These are phyloP conservation scores for Dipteronia sinensis DNA, from an alignment of 345 rosid species.

Conservation along the genomic window DNA sequence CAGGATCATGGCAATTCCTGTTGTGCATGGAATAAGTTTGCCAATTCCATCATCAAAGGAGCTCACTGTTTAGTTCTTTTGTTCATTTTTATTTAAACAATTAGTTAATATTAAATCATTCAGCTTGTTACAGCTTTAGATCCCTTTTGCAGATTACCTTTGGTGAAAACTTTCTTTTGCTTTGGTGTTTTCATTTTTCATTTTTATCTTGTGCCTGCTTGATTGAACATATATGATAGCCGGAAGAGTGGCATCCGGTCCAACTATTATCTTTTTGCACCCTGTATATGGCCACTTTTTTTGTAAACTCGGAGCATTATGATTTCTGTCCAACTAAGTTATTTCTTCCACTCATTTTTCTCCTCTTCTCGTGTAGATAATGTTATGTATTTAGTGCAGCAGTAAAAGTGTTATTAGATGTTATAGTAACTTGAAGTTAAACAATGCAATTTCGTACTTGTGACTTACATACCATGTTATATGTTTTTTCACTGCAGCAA, in stretches of 20 bases:
- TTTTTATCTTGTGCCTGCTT: conserved; percentile 5
- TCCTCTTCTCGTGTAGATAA: not conserved
- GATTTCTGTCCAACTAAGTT: not conserved
- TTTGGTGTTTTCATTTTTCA: too few species aligned
- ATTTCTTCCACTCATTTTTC: not conserved
- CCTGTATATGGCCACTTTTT: not conserved
- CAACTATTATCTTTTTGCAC: not conserved
- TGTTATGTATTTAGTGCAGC: not conserved
- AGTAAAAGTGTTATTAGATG: not conserved
- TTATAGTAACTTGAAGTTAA: not conserved
- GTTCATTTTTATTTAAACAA: not conserved
- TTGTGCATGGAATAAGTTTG: not conserved
- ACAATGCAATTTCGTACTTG: not conserved
- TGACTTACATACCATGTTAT: not conserved
- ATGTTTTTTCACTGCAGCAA: conserved; percentile 57
- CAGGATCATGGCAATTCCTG: not conserved
- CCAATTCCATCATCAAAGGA: not conserved
- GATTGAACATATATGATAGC: not conserved
- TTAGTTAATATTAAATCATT: not conserved
- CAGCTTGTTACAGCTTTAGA: not conserved
- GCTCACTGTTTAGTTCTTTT: not conserved
- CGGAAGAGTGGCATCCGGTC: not conserved
- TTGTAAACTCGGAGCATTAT: not conserved
- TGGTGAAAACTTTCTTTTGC: not conserved
- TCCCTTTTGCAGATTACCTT: not conserved